phyloP scores from a whole-genome alignment of 352 stramenopile species.

The Plasmopara viticola region DNA sequence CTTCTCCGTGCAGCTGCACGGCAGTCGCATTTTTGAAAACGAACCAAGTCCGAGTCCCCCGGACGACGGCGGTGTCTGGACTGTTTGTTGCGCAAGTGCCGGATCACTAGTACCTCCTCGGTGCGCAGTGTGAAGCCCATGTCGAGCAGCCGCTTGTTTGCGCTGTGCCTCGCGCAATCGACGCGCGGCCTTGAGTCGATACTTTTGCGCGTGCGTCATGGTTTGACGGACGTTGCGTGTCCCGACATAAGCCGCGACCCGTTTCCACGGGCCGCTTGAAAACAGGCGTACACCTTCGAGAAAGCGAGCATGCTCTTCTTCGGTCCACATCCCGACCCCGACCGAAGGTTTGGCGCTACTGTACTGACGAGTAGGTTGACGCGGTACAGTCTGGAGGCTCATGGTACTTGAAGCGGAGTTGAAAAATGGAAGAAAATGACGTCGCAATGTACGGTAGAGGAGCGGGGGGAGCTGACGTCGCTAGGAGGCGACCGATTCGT shows the following conservation, averaged over 20 bases:
- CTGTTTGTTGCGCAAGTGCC: conserved; percentile 6
- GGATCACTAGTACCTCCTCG: conserved; percentile 5
- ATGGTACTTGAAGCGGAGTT: conserved; percentile 20
- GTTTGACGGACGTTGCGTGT: conserved; percentile 75
- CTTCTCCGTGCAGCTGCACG: conserved; percentile 26
- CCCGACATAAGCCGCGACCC: conserved; percentile 61
- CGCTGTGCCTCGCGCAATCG: conserved; percentile 48
- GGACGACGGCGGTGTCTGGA: conserved; percentile 10
- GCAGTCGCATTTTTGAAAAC: conserved; percentile 27
- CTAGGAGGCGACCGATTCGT: conserved; percentile 19
- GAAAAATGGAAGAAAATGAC: conserved; percentile 10
- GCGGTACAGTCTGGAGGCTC: conserved; percentile 13
- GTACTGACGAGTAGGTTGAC: conserved; percentile 3
- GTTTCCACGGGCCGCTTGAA: conserved; percentile 62
- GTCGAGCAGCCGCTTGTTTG: conserved; percentile 37
- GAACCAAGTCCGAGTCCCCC: conserved; percentile 25
- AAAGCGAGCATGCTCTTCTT: conserved; percentile 66
- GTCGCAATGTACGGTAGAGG: conserved; percentile 1
- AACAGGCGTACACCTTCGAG: conserved; percentile 73
- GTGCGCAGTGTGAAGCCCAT: conserved; percentile 25
- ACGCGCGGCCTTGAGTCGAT: conserved; percentile 54
- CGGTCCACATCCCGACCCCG: conserved; percentile 53
- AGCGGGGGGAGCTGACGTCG: conserved; percentile 6
- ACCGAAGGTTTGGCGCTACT: conserved; percentile 16
- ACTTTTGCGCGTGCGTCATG: conserved; percentile 79